Evolutionary conservation across 108 stramenopile species (phyloP).

Genomic region (Skeletonema menzelii): DNA sequence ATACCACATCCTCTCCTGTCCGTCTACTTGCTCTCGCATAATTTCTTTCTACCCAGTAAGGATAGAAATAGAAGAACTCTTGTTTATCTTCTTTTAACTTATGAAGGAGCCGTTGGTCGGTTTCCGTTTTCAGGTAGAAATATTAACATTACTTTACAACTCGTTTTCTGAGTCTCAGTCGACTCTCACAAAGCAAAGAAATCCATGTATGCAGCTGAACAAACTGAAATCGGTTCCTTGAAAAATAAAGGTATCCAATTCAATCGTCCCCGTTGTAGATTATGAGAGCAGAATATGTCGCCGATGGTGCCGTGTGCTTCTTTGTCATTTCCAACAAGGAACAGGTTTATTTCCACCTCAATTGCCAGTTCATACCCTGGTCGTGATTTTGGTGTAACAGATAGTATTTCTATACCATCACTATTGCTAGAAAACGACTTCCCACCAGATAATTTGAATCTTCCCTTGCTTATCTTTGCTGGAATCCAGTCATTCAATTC

Average conservation of each 20-base stretch:
- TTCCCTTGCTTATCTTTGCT: slow-evolving; percentile 12
- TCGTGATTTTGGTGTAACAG: slow-evolving; percentile 3
- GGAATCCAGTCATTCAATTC: slow-evolving; percentile 21
- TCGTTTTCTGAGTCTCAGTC: too few relatives aligned
- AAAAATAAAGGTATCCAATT: slow-evolving; percentile 51
- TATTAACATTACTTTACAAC: background rate
- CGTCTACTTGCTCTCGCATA: too few relatives aligned
- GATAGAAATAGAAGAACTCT: too few relatives aligned
- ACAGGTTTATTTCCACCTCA: slow-evolving; percentile 25
- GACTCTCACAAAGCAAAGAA: slow-evolving; percentile 43
- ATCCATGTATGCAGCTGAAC: slow-evolving; percentile 52
- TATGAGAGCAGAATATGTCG: slow-evolving; percentile 46
- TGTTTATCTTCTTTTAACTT: background rate
- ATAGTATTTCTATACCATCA: slow-evolving; percentile 35
- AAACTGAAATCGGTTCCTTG: slow-evolving; percentile 62
- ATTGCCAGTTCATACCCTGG: slow-evolving; percentile 8
- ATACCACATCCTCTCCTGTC: too few relatives aligned
- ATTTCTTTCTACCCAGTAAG: too few relatives aligned
- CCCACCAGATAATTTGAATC: slow-evolving; percentile 27
- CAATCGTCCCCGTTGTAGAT: background rate
- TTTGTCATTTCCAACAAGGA: slow-evolving; percentile 13
- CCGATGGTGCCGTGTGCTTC: background rate
- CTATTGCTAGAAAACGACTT: background rate
- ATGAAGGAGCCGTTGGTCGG: background rate
- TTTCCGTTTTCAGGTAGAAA: background rate